These are phyloP conservation scores for Somion occarium DNA, from an alignment of 1,284 basidiomycete genomes.

Conservation along the genomic window DNA sequence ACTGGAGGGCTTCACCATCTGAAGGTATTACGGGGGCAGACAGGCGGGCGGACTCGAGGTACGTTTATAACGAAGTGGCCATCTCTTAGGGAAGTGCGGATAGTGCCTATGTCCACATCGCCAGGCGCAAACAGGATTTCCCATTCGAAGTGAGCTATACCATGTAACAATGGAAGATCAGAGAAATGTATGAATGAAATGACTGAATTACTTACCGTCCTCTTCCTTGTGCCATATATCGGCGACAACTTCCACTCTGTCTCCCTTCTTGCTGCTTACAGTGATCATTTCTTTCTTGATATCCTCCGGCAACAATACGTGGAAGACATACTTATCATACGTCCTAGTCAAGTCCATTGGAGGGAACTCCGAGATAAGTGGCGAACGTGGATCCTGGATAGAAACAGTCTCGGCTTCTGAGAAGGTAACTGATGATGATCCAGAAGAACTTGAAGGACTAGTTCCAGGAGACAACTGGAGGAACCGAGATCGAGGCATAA, in stretches of 20 bases:
- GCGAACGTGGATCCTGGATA: neutral
- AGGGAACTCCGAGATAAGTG: neutral
- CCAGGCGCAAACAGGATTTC: slow-evolving; percentile 24
- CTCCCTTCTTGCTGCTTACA: slow-evolving; percentile 22
- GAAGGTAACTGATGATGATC: no score
- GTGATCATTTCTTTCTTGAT: slow-evolving; percentile 29
- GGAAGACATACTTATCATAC: neutral
- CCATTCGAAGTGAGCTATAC: slow-evolving; percentile 26
- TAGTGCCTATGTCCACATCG: slow-evolving; percentile 24
- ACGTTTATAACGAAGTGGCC: slow-evolving; percentile 21
- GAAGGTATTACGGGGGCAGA: no score
- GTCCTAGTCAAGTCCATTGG: slow-evolving; percentile 2
- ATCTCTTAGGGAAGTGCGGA: slow-evolving; percentile 20
- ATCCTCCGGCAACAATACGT: slow-evolving; percentile 17
- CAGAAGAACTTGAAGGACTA: no score
- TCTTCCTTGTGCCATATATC: slow-evolving; percentile 25
- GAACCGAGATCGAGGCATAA: no score
- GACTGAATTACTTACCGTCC: slow-evolving; percentile 20
- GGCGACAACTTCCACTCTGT: slow-evolving; percentile 23
- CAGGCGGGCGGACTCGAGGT: neutral
- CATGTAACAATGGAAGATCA: neutral
- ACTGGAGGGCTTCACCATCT: no score
- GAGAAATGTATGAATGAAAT: neutral
- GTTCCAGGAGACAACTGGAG: no score
- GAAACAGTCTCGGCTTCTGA: neutral